Base-by-base conservation (phyloP, 139 green algal genomes). In the Chlamydomonas eustigma region DNA sequence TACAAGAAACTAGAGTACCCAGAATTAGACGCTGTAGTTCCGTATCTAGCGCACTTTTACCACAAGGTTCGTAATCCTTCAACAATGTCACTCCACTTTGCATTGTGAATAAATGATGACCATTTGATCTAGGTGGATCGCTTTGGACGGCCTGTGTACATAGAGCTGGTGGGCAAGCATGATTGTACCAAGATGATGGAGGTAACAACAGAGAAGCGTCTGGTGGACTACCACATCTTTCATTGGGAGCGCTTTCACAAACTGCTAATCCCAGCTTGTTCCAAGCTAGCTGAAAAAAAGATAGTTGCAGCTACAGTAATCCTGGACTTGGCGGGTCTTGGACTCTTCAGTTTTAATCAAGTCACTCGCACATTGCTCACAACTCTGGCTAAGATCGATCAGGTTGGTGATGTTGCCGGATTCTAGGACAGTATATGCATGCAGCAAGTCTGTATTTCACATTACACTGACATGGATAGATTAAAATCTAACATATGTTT, bases 161-260 rank as follows among this genome's bases (percentile, higher is more conserved):
- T 89, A 2, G 80, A 87, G 74, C 65, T 84, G 63, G 68, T 83
- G 28, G 81, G 81, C 0, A 75, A 65, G 22, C 71, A 71, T 0
- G 81, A 81, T 70, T 77, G 66, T 25, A n/a, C 32, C 2, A 37
- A 77, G 18, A 79, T 89, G 33, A 58, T 84, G 66, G 50, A 81
- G 37, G 31, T 70, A 31, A 83, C 81, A 8, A 81, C 73, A 2
- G 32, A 81, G 24, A 78, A 86, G 36, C 66, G 75, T 0, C 33
- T 89, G n/a, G 36, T 85, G 25, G 76, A 87, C 33, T 84, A 83
- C 80, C 79, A 85, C 73, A 51, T 88, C 0, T 79, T 51, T 31
- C 67, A 80, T 2, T 87, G 81, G 78, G 84, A 89, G 81, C 39
- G 44, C 24, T 64, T 87, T 6, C 37, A 78, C 73, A 64, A 39